Percentiles rank a stretch among this genome's conserved stretches.
Conservation (phyloP, 257 asterid genomes). For the Plantago ovata region DNA sequence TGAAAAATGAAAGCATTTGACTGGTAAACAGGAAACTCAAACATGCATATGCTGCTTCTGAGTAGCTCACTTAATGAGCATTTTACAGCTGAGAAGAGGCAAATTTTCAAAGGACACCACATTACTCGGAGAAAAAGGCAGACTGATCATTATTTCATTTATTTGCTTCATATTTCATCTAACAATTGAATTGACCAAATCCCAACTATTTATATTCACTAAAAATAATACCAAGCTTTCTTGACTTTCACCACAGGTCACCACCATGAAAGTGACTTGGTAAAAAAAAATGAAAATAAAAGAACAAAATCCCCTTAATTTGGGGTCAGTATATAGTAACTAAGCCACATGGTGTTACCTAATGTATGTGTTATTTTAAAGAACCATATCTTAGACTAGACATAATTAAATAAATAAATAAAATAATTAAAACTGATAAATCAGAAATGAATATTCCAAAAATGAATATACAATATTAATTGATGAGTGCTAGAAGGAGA, state of each 20-base stretch:
- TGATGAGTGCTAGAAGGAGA: slow-evolving; percentile 3
- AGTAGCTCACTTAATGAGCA: background rate
- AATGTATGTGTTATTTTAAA: slow-evolving; percentile 6
- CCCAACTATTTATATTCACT: background rate
- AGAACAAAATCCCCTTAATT: background rate
- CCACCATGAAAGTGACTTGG: slow-evolving; percentile 5
- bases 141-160: slow-evolving; percentile 6
- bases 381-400: slow-evolving; percentile 12
- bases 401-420: background rate
- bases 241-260: slow-evolving; percentile 25
- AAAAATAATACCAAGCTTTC: background rate
- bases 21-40: background rate
- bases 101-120: slow-evolving; percentile 16
- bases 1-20: background rate
- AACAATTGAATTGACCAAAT: background rate
- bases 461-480: slow-evolving; percentile 13
- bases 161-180: slow-evolving; percentile 1
- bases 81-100: slow-evolving; percentile 13
- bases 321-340: slow-evolving; percentile 19
- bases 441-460: slow-evolving; percentile 15
- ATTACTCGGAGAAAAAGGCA: slow-evolving; percentile 14
- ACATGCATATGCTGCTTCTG: slow-evolving; percentile 1
- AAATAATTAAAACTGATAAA: slow-evolving; percentile 1
- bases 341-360: slow-evolving; percentile 10
- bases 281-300: background rate